Evolutionary conservation across 345 rosid species (phyloP).

Genomic region (Populus davidiana): DNA sequence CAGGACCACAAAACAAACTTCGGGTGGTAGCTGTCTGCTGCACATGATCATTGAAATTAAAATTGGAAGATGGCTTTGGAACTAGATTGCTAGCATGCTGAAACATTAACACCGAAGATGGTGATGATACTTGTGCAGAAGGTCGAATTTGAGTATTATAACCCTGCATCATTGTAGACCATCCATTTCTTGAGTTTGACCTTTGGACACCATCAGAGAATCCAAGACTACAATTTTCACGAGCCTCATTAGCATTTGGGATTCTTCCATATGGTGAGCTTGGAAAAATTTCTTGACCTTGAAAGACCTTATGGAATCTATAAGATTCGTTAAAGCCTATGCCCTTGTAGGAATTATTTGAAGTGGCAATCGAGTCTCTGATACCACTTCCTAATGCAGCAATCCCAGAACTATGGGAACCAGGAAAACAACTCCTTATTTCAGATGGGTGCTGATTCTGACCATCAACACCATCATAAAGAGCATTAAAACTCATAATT

Average conservation of each 20-base stretch:
- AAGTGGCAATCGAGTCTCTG: slow-evolving; percentile 23
- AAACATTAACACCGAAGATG: slow-evolving; percentile 70
- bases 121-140: slow-evolving; percentile 59
- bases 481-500: slow-evolving; percentile 62
- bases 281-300: slow-evolving; percentile 95
- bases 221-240: slow-evolving; percentile 39
- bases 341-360: slow-evolving; percentile 42
- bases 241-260: slow-evolving; percentile 29
- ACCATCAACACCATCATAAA: slow-evolving; percentile 43
- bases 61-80: slow-evolving; percentile 11
- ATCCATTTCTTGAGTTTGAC: slow-evolving; percentile 46
- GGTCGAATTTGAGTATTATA: slow-evolving; percentile 34
- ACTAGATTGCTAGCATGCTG: slow-evolving; percentile 43
- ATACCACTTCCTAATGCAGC: slow-evolving; percentile 25
- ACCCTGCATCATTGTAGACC: slow-evolving; percentile 49
- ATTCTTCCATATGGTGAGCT: slow-evolving; percentile 38
- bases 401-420: slow-evolving; percentile 35
- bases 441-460: slow-evolving; percentile 41
- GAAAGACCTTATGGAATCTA: slow-evolving; percentile 88
- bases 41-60: slow-evolving; percentile 22
- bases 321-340: slow-evolving; percentile 61
- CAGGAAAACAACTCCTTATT: slow-evolving; percentile 35
- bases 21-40: slow-evolving; percentile 16
- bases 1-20: slow-evolving; percentile 16
- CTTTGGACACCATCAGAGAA: slow-evolving; percentile 37